Conservation (phyloP, 331 rosid genomes). For the Prunus yedoensis region DNA sequence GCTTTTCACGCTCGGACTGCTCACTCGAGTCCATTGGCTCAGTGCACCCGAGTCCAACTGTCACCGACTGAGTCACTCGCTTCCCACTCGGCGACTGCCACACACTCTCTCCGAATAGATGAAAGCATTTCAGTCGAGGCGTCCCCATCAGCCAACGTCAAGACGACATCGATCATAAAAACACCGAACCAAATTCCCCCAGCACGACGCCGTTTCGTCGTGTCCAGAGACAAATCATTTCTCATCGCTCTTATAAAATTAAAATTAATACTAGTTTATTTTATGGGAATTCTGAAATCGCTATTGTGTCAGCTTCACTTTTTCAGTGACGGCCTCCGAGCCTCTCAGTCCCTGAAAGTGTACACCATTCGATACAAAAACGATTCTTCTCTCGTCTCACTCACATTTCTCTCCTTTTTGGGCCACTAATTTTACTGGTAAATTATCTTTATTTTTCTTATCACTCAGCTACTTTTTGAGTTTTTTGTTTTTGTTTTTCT, state of each 20-base stretch:
- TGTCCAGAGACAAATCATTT: not conserved
- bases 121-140: slow-evolving; percentile 27
- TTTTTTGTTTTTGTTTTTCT: not conserved
- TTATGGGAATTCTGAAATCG: slow-evolving; percentile 19
- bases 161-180: not conserved
- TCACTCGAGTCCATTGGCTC: not conserved
- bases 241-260: not conserved
- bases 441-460: not conserved
- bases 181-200: not conserved
- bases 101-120: not conserved
- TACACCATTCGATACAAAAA: slow-evolving; percentile 1
- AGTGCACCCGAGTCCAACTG: not conserved
- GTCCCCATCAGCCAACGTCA: slow-evolving; percentile 39
- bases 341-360: not conserved
- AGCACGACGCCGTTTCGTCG: slow-evolving; percentile 35
- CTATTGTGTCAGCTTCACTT: slow-evolving; percentile 24
- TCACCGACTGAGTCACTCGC: not conserved
- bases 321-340: not conserved
- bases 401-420: slow-evolving; percentile 34
- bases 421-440: slow-evolving; percentile 26
- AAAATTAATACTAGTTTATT: not conserved
- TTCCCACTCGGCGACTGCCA: not conserved
- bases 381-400: slow-evolving; percentile 16
- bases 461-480: not conserved
- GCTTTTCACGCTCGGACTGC: slow-evolving; percentile 6